A percentile compares a stretch with the other conserved stretches of the same genome.
Evolutionary conservation across 2,329 filamentous ascomycete genomes (phyloP).

Genomic region (Calonectria henricotiae): DNA sequence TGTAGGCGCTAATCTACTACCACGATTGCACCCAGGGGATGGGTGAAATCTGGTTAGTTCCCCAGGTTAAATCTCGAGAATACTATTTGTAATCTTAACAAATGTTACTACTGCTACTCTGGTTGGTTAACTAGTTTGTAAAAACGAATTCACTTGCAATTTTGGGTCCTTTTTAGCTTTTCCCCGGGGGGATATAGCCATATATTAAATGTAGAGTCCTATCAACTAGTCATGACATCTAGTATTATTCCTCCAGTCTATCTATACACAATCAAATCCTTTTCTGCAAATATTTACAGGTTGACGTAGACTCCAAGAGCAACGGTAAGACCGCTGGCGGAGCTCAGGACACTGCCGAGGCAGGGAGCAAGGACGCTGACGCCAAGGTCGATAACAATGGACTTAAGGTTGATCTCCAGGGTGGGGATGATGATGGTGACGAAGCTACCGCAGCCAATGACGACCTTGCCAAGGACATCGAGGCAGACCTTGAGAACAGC

Average conservation of each 20-base stretch:
- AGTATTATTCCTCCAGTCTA: conserved; percentile 6
- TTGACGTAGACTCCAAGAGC: conserved; percentile 16
- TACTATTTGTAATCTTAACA: too few species aligned
- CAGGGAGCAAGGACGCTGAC: conserved; percentile 7
- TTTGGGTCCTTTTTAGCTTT: not conserved
- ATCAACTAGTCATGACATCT: not conserved
- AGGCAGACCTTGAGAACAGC: conserved; percentile 1
- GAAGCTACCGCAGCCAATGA: conserved; percentile 19
- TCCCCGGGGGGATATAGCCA: not conserved
- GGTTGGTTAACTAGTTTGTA: not conserved
- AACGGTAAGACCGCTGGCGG: conserved; percentile 6
- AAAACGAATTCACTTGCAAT: not conserved
- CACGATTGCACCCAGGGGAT: too few species aligned
- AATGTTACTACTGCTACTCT: not conserved
- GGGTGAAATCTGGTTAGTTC: too few species aligned
- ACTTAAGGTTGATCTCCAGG: conserved; percentile 13
- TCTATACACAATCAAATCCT: not conserved
- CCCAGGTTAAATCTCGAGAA: too few species aligned
- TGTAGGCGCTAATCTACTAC: too few species aligned
- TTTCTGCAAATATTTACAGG: conserved; percentile 18
- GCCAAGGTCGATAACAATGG: conserved; percentile 2
- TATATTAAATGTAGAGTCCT: conserved; percentile 1
- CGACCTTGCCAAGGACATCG: conserved; percentile 8
- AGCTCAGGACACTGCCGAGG: conserved; percentile 14
- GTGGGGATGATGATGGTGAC: conserved; percentile 20